Evolutionary conservation across 345 rosid species (phyloP).

Genomic region (Gossypioides kirkii): DNA sequence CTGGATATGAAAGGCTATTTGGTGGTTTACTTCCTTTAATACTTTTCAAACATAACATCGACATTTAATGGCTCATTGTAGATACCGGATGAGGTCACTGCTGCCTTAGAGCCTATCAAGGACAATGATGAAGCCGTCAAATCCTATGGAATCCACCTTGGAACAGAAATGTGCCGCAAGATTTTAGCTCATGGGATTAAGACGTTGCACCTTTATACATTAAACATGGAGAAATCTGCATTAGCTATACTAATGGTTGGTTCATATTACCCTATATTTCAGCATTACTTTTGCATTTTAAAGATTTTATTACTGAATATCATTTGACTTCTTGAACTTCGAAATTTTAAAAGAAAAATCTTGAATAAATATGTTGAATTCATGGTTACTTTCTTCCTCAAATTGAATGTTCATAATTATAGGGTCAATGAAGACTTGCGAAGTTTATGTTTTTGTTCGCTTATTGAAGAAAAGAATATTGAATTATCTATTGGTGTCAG

Average conservation of each 20-base stretch:
- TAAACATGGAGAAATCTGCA: constrained; percentile 96
- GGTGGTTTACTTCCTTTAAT: background rate
- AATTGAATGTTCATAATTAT: background rate
- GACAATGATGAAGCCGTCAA: constrained; percentile 97
- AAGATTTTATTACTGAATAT: constrained; percentile 3
- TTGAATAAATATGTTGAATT: background rate
- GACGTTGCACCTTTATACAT: constrained; percentile 82
- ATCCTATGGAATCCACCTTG: constrained; percentile 88
- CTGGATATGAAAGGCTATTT: background rate
- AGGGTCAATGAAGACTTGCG: background rate
- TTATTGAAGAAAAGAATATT: background rate
- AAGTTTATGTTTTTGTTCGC: background rate
- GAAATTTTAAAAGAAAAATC: background rate
- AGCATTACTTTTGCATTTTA: background rate
- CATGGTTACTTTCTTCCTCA: background rate
- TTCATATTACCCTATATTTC: constrained; percentile 12
- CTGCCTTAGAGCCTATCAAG: constrained; percentile 93
- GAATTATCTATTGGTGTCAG: background rate
- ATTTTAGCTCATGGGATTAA: constrained; percentile 83
- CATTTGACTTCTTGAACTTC: background rate
- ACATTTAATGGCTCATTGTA: constrained; percentile 24
- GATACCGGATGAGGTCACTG: constrained; percentile 79
- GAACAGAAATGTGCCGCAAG: constrained; percentile 96
- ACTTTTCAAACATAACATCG: background rate
- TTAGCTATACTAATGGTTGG: constrained; percentile 75